phyloP scores from a whole-genome alignment of 345 rosid genomes.

The Limnanthes douglasii region DNA sequence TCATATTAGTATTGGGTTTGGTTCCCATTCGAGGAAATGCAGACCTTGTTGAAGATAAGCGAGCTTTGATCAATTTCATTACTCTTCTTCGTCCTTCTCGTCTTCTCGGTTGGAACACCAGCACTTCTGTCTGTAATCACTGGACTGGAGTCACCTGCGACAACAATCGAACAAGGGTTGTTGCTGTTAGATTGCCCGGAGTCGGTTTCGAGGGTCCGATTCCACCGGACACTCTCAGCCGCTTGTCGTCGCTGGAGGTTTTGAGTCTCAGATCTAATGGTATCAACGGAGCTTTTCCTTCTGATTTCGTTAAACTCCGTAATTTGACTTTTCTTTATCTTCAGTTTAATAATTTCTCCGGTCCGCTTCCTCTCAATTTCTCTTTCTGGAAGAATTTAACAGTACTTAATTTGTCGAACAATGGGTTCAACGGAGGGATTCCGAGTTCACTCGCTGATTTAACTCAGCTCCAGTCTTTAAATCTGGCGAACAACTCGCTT shows the following conservation, averaged over 20 bases:
- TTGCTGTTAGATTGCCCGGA: constrained; percentile 73
- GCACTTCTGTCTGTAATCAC: constrained; percentile 35
- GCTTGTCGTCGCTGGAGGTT: constrained; percentile 53
- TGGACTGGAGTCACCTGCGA: constrained; percentile 89
- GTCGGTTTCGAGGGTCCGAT: constrained; percentile 73
- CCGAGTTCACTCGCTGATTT: constrained; percentile 44
- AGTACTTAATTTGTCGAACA: constrained; percentile 57
- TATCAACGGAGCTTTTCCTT: constrained; percentile 50
- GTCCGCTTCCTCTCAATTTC: constrained; percentile 54
- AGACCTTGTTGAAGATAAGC: constrained; percentile 57
- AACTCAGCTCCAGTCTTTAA: constrained; percentile 35
- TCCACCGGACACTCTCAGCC: constrained; percentile 65
- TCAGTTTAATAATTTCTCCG: constrained; percentile 57
- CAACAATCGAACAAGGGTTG: constrained; percentile 37
- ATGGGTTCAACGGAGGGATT: constrained; percentile 51
- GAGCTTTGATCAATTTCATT: constrained; percentile 70
- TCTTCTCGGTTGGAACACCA: constrained; percentile 52
- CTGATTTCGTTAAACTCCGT: constrained; percentile 45
- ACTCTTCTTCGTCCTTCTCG: constrained; percentile 46
- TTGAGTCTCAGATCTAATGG: constrained; percentile 84
- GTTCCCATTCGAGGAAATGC: constrained; percentile 16
- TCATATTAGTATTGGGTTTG: constrained; percentile 14
- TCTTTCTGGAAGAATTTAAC: constrained; percentile 69
- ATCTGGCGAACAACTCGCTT: constrained; percentile 65
- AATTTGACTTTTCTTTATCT: constrained; percentile 67